Evolutionary conservation across 164 flowering plant species (phyloP).

Genomic region (Paratinospora sagittata): DNA sequence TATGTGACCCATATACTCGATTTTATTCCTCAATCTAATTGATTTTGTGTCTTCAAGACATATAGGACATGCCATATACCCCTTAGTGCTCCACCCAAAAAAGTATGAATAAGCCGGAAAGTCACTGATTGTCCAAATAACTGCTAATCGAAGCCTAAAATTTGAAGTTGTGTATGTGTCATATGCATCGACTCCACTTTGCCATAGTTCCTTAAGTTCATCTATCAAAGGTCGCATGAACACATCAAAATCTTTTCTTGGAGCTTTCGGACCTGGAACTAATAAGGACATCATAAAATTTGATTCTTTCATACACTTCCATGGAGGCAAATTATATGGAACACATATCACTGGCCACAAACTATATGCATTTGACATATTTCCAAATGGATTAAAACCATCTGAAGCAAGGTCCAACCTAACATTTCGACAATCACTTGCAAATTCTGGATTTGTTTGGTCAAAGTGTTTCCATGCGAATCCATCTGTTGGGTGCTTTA

Average conservation of each 20-base stretch:
- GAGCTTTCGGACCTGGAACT: not conserved
- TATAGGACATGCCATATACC: not conserved
- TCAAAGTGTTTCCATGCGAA: not conserved
- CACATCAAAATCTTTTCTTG: not conserved
- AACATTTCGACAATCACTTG: not conserved
- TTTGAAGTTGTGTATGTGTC: not conserved
- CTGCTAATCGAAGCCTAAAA: not conserved
- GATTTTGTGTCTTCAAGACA: not conserved
- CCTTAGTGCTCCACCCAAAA: conserved; percentile 1
- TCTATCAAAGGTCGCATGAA: not conserved
- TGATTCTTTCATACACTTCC: too few species aligned
- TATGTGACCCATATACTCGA: not conserved
- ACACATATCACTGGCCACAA: too few species aligned
- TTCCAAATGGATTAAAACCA: not conserved
- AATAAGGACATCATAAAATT: not conserved
- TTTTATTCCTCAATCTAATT: not conserved
- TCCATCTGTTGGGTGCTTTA: not conserved
- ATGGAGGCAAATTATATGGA: too few species aligned
- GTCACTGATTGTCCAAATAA: conserved; percentile 1
- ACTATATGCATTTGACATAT: not conserved
- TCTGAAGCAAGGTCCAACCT: not conserved
- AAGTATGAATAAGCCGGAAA: not conserved
- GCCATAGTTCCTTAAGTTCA: not conserved
- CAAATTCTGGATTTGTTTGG: not conserved
- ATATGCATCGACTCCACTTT: not conserved